These are phyloP conservation scores for Pleurotus djamor DNA, from an alignment of 768 basidiomycete genomes.

Conservation along the genomic window DNA sequence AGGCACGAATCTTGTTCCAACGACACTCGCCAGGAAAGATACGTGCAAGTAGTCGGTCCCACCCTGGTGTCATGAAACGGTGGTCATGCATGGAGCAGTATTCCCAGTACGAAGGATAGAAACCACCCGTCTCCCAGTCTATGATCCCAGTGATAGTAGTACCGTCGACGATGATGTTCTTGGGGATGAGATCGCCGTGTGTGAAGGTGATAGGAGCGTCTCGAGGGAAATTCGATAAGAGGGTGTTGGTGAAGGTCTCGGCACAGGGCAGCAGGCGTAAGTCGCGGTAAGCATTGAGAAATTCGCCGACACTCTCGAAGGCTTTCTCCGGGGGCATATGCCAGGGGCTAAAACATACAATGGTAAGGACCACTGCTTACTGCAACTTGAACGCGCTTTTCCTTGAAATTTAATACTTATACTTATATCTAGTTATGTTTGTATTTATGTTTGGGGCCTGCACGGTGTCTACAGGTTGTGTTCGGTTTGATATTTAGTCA, in stretches of 20 bases:
- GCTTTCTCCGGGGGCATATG: conserved; percentile 6
- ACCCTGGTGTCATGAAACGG: conserved; percentile 16
- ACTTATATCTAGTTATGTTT: too few relatives aligned
- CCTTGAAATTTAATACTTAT: too few relatives aligned
- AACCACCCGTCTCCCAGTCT: conserved; percentile 35
- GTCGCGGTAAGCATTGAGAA: conserved; percentile 16
- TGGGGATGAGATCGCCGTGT: conserved; percentile 40
- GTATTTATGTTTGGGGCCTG: too few relatives aligned
- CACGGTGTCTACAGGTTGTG: too few relatives aligned
- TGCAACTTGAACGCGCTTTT: too few relatives aligned
- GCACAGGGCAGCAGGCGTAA: conserved; percentile 16
- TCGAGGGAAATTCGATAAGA: conserved; percentile 11
- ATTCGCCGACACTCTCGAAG: conserved; percentile 16
- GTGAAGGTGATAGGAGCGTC: conserved; percentile 21
- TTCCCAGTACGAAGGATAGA: conserved; percentile 35
- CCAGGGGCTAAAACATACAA: not conserved
- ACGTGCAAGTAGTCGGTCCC: conserved; percentile 13
- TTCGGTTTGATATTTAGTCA: too few relatives aligned
- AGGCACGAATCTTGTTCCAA: conserved; percentile 14
- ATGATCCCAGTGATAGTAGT: conserved; percentile 26
- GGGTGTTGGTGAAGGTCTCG: conserved; percentile 11
- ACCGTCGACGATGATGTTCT: conserved; percentile 36
- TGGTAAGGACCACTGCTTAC: not conserved
- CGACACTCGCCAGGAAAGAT: conserved; percentile 17
- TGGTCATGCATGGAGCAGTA: conserved; percentile 20